These are phyloP conservation scores for Yamagishiella unicocca DNA, from an alignment of 139 green algal species.

Conservation along the genomic window DNA sequence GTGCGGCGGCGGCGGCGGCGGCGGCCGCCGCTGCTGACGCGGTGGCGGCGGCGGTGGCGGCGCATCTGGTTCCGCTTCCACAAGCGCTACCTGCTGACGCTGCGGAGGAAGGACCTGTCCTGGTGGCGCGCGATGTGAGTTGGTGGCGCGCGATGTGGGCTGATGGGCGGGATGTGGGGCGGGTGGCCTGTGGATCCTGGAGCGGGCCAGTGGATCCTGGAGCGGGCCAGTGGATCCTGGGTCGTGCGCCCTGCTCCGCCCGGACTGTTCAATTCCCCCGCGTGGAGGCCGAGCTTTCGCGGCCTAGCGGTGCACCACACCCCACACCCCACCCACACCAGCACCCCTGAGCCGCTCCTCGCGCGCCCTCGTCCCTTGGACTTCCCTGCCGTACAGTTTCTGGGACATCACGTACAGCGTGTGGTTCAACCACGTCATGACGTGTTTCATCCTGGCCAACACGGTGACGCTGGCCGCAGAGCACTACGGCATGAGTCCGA, in stretches of 20 bases:
- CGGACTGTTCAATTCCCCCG: no score
- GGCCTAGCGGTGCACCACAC: no score
- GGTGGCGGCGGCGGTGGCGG: slow-evolving; percentile 19
- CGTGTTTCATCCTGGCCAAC: slow-evolving; percentile 65
- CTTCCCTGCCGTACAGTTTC: neutral
- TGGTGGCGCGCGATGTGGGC: neutral
- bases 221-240: no score
- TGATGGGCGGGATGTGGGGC: neutral
- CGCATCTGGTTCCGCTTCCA: slow-evolving; percentile 16
- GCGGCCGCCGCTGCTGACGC: neutral
- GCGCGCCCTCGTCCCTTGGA: neutral
- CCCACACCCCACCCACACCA: no score
- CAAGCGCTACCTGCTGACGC: neutral
- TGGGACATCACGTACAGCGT: slow-evolving; percentile 37
- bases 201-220: no score
- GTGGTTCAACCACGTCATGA: slow-evolving; percentile 67
- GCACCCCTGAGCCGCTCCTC: neutral
- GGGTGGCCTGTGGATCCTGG: no score
- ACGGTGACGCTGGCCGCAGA: slow-evolving; percentile 67
- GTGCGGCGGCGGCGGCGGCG: neutral
- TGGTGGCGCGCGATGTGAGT: slow-evolving; percentile 28
- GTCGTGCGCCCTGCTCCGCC: no score
- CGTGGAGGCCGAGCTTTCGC: no score
- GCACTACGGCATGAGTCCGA: slow-evolving; percentile 57
- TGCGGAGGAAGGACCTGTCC: slow-evolving; percentile 37